Percentiles rank a stretch among this genome's conserved stretches.
Conservation (phyloP, 257 asterid genomes). For the Petunia secreta region DNA sequence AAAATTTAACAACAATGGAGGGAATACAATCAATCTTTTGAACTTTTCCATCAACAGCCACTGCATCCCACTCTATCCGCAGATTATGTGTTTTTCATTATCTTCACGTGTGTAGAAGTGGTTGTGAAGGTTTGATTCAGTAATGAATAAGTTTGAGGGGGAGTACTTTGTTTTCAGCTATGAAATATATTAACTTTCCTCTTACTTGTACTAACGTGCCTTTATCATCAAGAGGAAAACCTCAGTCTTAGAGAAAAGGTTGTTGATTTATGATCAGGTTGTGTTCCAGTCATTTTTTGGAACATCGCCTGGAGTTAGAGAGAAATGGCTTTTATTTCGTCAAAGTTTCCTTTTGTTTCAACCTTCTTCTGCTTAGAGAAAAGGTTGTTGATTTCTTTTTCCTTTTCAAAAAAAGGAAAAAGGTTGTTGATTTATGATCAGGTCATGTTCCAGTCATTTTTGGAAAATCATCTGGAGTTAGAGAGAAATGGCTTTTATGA, state of each 20-base stretch:
- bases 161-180: neutral
- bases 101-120: neutral
- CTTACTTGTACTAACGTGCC: neutral
- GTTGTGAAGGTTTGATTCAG: slow-evolving; percentile 5
- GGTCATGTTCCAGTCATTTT: neutral
- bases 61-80: neutral
- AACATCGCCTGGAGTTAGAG: neutral
- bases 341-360: neutral
- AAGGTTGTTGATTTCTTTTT: no score
- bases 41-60: neutral
- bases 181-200: neutral
- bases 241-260: neutral
- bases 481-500: neutral
- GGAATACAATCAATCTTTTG: neutral
- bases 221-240: neutral
- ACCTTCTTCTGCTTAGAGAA: neutral
- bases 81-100: neutral
- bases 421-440: neutral
- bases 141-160: neutral
- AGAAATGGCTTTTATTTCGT: neutral
- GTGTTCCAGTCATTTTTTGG: neutral
- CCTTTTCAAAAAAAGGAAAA: no score
- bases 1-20: no score
- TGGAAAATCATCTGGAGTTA: neutral
- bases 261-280: neutral